phyloP scores from a whole-genome alignment of 305 asterid genomes.

The Fraxinus sp. region DNA sequence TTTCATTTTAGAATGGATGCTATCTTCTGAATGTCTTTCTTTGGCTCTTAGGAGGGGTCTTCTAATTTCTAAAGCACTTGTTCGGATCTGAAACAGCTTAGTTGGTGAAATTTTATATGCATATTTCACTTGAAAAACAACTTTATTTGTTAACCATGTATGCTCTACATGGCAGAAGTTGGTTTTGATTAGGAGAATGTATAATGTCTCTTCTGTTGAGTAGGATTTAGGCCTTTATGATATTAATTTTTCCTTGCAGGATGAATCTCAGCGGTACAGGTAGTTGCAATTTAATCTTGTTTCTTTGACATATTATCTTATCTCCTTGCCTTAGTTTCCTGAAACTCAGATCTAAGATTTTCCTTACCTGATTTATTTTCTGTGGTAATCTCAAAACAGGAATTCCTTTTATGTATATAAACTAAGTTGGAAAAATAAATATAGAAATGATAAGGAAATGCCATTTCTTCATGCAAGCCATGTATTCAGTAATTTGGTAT shows the following conservation, averaged over 20 bases:
- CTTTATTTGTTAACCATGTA: neutral
- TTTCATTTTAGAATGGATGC: neutral
- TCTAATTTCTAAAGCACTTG: neutral
- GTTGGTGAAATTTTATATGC: too few species aligned
- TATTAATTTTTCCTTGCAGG: too few species aligned
- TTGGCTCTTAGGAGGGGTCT: neutral
- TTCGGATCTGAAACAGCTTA: neutral
- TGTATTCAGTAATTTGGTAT: neutral
- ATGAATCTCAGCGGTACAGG: neutral
- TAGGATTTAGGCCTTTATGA: neutral
- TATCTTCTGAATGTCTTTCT: neutral
- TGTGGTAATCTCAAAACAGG: neutral
- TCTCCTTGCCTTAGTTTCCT: neutral
- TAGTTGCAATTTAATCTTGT: neutral
- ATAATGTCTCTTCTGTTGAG: neutral
- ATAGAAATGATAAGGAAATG: neutral
- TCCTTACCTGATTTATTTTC: neutral
- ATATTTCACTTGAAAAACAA: neutral
- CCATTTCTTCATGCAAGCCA: neutral
- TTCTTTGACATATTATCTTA: neutral
- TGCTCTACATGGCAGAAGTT: too few species aligned
- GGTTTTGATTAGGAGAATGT: neutral
- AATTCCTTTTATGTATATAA: neutral
- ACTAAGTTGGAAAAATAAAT: neutral
- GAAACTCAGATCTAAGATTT: neutral